phyloP scores from a whole-genome alignment of 257 asterid species.

The Solanum commersonii region DNA sequence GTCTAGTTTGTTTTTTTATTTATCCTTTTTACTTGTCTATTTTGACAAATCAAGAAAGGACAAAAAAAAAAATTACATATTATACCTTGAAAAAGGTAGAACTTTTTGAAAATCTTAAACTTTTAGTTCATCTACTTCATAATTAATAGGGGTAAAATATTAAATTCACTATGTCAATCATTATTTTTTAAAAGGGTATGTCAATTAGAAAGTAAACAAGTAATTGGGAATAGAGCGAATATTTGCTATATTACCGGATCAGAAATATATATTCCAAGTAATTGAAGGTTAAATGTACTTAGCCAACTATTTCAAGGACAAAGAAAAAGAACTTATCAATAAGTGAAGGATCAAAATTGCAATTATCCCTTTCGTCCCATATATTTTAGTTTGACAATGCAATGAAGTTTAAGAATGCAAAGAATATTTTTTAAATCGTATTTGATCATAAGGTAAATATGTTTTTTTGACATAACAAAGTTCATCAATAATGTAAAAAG shows the following conservation, averaged over 20 bases:
- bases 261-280: no score
- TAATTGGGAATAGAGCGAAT: no score
- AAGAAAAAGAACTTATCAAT: not conserved
- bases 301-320: not conserved
- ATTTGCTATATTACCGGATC: not conserved
- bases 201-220: fast-evolving
- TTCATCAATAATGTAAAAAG: not conserved
- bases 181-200: no score
- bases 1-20: no score
- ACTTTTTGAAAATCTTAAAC: no score
- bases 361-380: not conserved
- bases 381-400: not conserved
- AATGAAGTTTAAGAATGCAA: not conserved
- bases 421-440: not conserved
- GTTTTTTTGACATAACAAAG: not conserved
- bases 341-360: not conserved
- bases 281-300: not conserved
- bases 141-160: no score
- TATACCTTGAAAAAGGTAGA: no score
- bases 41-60: no score
- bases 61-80: no score
- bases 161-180: no score
- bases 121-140: no score
- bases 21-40: no score
- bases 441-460: not conserved